These are phyloP conservation scores for Boletus vinaceobasis DNA, from an alignment of 768 basidiomycete genomes.

Conservation along the genomic window DNA sequence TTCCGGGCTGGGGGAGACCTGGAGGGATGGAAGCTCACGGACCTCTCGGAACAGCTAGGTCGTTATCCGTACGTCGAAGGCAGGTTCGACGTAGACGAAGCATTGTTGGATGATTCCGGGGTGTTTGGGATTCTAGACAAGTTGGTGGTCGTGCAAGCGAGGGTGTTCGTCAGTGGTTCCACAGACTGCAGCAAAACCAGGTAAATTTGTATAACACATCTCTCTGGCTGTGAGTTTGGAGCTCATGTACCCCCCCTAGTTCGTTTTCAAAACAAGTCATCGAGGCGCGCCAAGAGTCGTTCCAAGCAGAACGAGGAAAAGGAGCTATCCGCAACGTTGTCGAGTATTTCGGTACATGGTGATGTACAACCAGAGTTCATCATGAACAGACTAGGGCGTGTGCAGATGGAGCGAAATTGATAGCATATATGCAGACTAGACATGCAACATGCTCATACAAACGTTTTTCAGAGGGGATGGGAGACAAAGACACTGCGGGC, in stretches of 20 bases:
- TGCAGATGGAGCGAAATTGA: background rate
- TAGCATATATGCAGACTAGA: slow-evolving; percentile 24
- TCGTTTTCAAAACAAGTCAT: slow-evolving; percentile 55
- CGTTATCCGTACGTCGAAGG: slow-evolving; percentile 24
- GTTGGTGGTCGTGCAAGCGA: slow-evolving; percentile 46
- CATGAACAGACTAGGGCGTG: background rate
- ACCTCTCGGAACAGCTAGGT: slow-evolving; percentile 36
- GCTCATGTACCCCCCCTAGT: slow-evolving; percentile 26
- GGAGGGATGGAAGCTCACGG: slow-evolving; percentile 40
- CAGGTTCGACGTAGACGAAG: slow-evolving; percentile 19
- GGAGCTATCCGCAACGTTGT: slow-evolving; percentile 37
- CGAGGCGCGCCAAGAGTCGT: slow-evolving; percentile 36
- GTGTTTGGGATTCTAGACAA: slow-evolving; percentile 56
- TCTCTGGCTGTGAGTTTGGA: background rate
- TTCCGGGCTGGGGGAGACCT: slow-evolving; percentile 43
- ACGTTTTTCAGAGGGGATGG: slow-evolving; percentile 12
- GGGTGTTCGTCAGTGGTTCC: slow-evolving; percentile 49
- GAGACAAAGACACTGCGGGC: background rate
- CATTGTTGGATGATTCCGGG: slow-evolving; percentile 46
- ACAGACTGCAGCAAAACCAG: slow-evolving; percentile 46
- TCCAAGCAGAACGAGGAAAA: slow-evolving; percentile 8
- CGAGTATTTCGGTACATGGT: slow-evolving; percentile 41
- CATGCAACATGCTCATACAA: slow-evolving; percentile 29
- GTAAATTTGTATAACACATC: slow-evolving; percentile 28
- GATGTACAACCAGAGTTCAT: background rate